Base-by-base conservation (phyloP, 2,329 filamentous ascomycete species). In the Teratosphaeria viscida region DNA sequence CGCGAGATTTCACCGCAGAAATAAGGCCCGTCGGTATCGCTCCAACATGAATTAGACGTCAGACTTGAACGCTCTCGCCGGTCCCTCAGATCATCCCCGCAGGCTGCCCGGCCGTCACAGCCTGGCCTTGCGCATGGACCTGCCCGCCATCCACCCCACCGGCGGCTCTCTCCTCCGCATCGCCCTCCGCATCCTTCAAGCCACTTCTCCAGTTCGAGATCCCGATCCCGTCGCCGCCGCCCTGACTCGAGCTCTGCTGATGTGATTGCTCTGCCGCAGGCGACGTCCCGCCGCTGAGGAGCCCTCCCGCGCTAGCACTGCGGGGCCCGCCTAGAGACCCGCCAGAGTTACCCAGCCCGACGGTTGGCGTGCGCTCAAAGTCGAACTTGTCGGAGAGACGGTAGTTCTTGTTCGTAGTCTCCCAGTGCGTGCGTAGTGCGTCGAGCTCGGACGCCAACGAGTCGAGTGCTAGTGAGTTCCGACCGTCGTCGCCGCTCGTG, bases 391-490 rank as follows among this genome's bases (percentile, higher is more conserved):
- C 92, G 74, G 90, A 95, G 53, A 96, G 78, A 27, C 94, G 87
- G 74, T 97, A 96, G 69, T 90, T 95, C 75, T 95, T 94, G 77
- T 92, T 96, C 12, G 91, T 96, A 47, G 87, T 90, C 76, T 97
- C 91, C 94, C 94, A 99, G 68, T 96, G 92, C 57, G 81, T 89
- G 57, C 92, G 85, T 55, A 99, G 80, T 12, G 89, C 88, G 72
- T 99, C 94, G 7, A 99, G 84, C 76, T 99, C 94, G 63, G 85
- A 90, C 11, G 94, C 92, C 27, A 99, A 83, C 64, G 87, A 94
- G 74, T 99, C 94, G 23, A 99, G 82, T 2, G 60, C 72, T 66
- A 73, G 43, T 37, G 75, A 73, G 57, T 75, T 72, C 57, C 71
- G 69, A 55, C 62, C 66, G 43, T 64, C 60, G 27, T 62, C 61